phyloP scores from a whole-genome alignment of 352 stramenopile species.

The Elongisporangium undulatum region DNA sequence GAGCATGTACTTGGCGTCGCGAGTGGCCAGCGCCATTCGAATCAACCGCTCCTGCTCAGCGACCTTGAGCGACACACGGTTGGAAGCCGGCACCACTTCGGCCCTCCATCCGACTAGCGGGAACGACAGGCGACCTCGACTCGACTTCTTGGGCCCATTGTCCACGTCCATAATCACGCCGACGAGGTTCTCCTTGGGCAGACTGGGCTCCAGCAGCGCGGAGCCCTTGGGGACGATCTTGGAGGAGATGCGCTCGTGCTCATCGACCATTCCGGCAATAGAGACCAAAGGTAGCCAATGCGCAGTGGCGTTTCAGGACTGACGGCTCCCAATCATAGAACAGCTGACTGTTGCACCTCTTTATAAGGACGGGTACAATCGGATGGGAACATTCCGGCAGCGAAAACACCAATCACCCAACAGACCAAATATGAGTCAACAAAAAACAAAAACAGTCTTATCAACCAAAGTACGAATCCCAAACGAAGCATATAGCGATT shows the following conservation, averaged over 20 bases:
- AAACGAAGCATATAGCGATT: no score
- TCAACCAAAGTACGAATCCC: no score
- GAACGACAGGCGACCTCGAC: constrained; percentile 6
- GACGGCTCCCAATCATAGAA: neutral
- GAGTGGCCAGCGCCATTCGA: constrained; percentile 21
- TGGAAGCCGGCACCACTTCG: constrained; percentile 46
- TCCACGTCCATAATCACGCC: neutral
- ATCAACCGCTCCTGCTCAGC: constrained; percentile 41
- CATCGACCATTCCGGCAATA: neutral
- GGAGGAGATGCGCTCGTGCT: neutral
- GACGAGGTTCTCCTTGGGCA: neutral
- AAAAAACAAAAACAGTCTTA: no score
- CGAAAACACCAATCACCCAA: neutral
- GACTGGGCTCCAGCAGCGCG: neutral
- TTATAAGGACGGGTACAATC: neutral
- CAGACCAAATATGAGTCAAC: no score
- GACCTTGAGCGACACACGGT: constrained; percentile 53
- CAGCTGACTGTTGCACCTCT: neutral
- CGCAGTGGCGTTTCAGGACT: neutral
- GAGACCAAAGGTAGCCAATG: neutral
- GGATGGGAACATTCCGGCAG: neutral
- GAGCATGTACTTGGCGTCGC: constrained; percentile 43
- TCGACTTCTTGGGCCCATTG: constrained; percentile 2
- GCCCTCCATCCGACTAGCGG: constrained; percentile 7
- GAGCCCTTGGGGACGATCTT: neutral